A percentile compares a stretch with the other conserved stretches of the same genome.
Conservation (phyloP, 495 filamentous ascomycete species). For the Pseudevernia furfuracea region DNA sequence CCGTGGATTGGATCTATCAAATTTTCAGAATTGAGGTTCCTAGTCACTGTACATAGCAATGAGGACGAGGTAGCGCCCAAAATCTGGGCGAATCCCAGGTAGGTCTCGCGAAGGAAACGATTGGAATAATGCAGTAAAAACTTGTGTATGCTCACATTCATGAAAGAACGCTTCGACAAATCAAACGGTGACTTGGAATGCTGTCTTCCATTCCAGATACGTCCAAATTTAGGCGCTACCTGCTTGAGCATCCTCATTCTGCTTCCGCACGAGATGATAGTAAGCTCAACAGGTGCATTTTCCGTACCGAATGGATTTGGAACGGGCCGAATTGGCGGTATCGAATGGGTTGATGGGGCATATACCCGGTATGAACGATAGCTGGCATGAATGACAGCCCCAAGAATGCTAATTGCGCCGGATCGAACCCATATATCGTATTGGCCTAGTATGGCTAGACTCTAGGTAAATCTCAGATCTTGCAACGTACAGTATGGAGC, state of each 20-base stretch:
- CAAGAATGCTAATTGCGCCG: slow-evolving; percentile 56
- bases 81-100: background rate
- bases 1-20: slow-evolving; percentile 39
- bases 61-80: background rate
- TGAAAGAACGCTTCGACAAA: slow-evolving; percentile 5
- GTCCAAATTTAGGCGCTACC: slow-evolving; percentile 62
- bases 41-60: background rate
- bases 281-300: slow-evolving; percentile 41
- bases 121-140: background rate
- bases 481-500: background rate
- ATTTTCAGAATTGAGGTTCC: slow-evolving; percentile 15
- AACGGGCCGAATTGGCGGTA: slow-evolving; percentile 60
- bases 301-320: slow-evolving; percentile 40
- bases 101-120: background rate
- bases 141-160: background rate
- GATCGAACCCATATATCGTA: slow-evolving; percentile 64
- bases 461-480: slow-evolving; percentile 37
- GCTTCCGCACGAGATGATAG: slow-evolving; percentile 46
- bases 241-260: slow-evolving; percentile 50
- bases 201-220: slow-evolving; percentile 58
- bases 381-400: slow-evolving; percentile 53
- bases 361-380: slow-evolving; percentile 52
- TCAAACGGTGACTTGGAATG: background rate
- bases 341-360: slow-evolving; percentile 67
- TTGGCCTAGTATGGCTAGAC: slow-evolving; percentile 60